phyloP scores from a whole-genome alignment of 1,284 basidiomycete species.

The Cryptococcus jaspeensis region DNA sequence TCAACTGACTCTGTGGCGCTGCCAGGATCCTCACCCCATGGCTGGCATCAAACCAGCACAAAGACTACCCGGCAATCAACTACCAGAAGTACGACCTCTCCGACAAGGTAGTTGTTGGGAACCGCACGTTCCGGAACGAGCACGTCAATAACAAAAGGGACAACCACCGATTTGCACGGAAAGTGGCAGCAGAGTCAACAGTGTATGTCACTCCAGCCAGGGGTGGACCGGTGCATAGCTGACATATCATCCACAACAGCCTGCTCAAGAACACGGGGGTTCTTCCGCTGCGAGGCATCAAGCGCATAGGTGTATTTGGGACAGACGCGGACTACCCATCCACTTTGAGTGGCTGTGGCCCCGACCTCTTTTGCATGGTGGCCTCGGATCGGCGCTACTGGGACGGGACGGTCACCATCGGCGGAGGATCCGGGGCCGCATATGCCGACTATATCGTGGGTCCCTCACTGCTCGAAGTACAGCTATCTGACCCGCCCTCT shows the following conservation, averaged over 20 bases:
- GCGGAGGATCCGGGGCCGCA: constrained; percentile 44
- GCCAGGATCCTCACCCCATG: constrained; percentile 60
- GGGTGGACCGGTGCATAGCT: too few relatives aligned
- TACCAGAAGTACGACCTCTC: constrained; percentile 50
- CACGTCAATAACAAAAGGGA: constrained; percentile 36
- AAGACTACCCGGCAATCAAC: constrained; percentile 57
- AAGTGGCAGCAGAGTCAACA: constrained; percentile 42
- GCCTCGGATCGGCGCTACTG: constrained; percentile 36
- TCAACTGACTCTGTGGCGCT: background rate
- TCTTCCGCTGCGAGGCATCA: constrained; percentile 29
- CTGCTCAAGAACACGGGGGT: constrained; percentile 39
- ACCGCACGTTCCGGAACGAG: constrained; percentile 30
- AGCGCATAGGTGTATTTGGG: constrained; percentile 45
- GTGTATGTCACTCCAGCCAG: too few relatives aligned
- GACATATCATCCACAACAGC: constrained; percentile 18
- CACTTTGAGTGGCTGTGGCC: constrained; percentile 41
- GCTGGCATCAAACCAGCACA: constrained; percentile 62
- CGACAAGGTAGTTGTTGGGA: constrained; percentile 30
- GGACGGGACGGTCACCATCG: constrained; percentile 49
- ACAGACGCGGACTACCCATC: constrained; percentile 44
- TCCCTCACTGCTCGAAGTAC: background rate
- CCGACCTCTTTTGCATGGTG: constrained; percentile 42
- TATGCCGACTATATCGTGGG: constrained; percentile 47
- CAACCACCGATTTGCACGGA: constrained; percentile 35
- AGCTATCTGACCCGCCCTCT: background rate